Percentiles rank a stretch among this genome's conserved stretches.
phyloP scores from a whole-genome alignment of 495 filamentous ascomycete genomes.

The Podospora appendiculata region DNA sequence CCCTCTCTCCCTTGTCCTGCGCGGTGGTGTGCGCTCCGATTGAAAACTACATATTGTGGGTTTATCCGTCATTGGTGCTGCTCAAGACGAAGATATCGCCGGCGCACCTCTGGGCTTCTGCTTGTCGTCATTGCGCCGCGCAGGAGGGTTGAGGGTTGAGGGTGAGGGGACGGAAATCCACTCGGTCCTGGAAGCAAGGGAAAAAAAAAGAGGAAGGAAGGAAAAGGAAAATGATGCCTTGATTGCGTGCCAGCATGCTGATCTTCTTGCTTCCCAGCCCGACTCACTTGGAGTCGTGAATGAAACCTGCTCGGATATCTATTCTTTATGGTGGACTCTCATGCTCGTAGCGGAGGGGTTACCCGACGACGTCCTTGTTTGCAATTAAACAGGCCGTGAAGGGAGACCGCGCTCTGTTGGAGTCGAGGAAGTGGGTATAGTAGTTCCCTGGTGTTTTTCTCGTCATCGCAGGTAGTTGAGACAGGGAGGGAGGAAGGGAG shows the following conservation, averaged over 20 bases:
- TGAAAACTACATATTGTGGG: slow-evolving; percentile 45
- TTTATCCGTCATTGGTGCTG: slow-evolving; percentile 27
- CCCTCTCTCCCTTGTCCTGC: background rate
- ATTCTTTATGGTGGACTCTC: slow-evolving; percentile 18
- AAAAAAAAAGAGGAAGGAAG: background rate
- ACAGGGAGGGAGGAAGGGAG: background rate
- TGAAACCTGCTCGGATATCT: slow-evolving; percentile 30
- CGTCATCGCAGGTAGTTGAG: slow-evolving; percentile 6
- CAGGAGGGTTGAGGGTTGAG: background rate
- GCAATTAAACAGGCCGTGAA: background rate
- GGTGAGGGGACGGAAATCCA: background rate
- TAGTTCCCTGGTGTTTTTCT: background rate
- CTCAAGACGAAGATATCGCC: slow-evolving; percentile 7
- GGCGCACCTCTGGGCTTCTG: slow-evolving; percentile 5
- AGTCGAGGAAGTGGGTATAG: background rate
- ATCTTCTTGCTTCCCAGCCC: background rate
- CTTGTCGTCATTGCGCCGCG: slow-evolving; percentile 9
- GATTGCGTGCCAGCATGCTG: background rate
- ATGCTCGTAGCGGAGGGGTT: slow-evolving; percentile 6
- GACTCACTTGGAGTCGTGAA: background rate
- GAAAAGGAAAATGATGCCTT: background rate
- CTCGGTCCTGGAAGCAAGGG: background rate
- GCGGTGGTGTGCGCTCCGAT: slow-evolving; percentile 35
- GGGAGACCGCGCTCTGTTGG: background rate
- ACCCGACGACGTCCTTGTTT: background rate